Evolutionary conservation across 2,329 filamentous ascomycete genomes (phyloP).

Genomic region (Cephalotrichum gorgonifer): DNA sequence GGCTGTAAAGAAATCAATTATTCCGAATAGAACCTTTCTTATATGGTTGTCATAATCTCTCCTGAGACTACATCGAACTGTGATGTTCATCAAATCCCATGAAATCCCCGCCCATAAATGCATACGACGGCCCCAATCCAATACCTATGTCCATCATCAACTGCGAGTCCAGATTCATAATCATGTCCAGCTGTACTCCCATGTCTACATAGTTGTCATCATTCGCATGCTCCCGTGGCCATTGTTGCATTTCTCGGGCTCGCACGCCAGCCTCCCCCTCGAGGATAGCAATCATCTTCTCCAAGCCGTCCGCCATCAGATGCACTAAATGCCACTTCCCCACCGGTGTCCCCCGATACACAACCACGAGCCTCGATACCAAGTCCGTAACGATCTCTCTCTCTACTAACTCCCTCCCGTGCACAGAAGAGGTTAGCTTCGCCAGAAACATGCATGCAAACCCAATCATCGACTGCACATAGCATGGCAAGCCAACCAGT

Average conservation of each 20-base stretch:
- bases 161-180: neutral
- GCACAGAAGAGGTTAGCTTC: conserved; percentile 29
- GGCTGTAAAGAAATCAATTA: neutral
- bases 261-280: neutral
- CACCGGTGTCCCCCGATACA: conserved; percentile 28
- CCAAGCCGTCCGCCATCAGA: conserved; percentile 33
- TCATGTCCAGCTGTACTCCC: neutral
- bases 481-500: conserved; percentile 34
- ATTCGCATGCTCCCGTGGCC: too few relatives aligned
- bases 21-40: too few relatives aligned
- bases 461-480: conserved; percentile 40
- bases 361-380: conserved; percentile 23
- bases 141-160: neutral
- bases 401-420: conserved; percentile 26
- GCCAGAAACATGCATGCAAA: conserved; percentile 42
- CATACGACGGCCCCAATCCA: neutral
- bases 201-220: neutral
- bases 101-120: conserved; percentile 3
- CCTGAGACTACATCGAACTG: conserved; percentile 13
- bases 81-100: neutral
- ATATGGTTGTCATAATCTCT: too few relatives aligned
- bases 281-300: conserved; percentile 23
- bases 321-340: conserved; percentile 34
- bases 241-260: too few relatives aligned
- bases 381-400: conserved; percentile 23